These are phyloP conservation scores for Fusarium oxysporum DNA, from an alignment of 2,329 filamentous ascomycete species.

Conservation along the genomic window DNA sequence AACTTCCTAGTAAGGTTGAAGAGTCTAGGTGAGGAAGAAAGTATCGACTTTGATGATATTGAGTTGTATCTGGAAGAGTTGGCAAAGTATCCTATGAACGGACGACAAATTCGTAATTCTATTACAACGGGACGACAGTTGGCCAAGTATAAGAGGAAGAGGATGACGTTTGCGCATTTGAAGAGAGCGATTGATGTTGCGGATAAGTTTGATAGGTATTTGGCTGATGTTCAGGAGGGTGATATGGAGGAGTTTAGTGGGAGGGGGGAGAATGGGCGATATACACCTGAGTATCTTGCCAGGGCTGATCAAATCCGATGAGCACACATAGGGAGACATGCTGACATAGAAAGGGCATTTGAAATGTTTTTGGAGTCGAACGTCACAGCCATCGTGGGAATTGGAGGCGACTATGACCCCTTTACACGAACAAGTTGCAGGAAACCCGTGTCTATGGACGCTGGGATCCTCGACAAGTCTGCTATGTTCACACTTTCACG, in stretches of 20 bases:
- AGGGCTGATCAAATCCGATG: conserved; percentile 1
- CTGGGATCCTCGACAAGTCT: not conserved
- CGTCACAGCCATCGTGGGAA: not conserved
- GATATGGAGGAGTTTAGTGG: not conserved
- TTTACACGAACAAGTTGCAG: not conserved
- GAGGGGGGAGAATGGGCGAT: not conserved
- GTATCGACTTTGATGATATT: conserved; percentile 4
- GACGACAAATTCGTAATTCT: conserved; percentile 18
- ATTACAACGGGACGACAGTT: conserved; percentile 17
- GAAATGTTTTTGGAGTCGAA: not conserved
- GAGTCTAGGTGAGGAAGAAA: not conserved
- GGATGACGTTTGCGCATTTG: conserved; percentile 1
- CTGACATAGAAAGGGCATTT: not conserved
- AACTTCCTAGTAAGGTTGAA: not conserved
- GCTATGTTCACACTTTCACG: no score
- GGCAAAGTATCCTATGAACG: not conserved
- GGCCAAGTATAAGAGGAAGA: conserved; percentile 2
- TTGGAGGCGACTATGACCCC: not conserved
- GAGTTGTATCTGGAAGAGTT: not conserved
- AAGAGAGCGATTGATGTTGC: conserved; percentile 14
- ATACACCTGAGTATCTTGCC: conserved; percentile 3
- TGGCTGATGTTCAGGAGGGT: conserved; percentile 11
- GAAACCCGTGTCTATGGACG: no score
- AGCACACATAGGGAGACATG: not conserved
- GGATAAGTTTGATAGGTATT: conserved; percentile 15